phyloP scores from a whole-genome alignment of 2,329 filamentous ascomycete genomes.

The Corniculantispora saksenae region DNA sequence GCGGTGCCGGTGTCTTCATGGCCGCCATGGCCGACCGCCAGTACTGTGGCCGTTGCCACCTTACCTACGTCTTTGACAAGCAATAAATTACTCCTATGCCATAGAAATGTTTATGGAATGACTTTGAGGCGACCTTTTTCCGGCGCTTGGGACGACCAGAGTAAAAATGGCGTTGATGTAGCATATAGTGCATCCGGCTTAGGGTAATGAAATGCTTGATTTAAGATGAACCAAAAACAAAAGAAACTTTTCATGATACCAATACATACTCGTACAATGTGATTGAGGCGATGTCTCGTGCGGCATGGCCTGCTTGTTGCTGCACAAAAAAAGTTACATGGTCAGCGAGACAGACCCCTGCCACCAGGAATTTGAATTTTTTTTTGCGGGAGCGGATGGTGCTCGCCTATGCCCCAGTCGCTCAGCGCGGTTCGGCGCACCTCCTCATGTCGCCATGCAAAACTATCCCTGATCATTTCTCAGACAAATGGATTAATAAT shows the following conservation, averaged over 20 bases:
- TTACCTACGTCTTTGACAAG: constrained; percentile 75
- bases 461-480: neutral
- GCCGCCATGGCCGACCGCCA: constrained; percentile 99
- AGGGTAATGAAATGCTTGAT: constrained; percentile 41
- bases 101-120: constrained; percentile 19
- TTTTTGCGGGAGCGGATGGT: too few species aligned
- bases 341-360: too few species aligned
- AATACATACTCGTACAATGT: constrained; percentile 20
- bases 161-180: constrained; percentile 44
- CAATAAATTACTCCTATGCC: constrained; percentile 43
- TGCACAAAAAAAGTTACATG: too few species aligned
- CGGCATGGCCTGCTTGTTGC: too few species aligned
- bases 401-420: too few species aligned
- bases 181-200: constrained; percentile 44
- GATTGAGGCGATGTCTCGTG: neutral
- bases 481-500: neutral
- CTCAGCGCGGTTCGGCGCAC: too few species aligned
- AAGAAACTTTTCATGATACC: constrained; percentile 20
- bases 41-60: constrained; percentile 81
- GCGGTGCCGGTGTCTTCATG: constrained; percentile 99
- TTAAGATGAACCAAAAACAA: constrained; percentile 28
- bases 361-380: too few species aligned
- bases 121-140: constrained; percentile 20
- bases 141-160: constrained; percentile 24
- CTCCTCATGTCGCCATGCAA: too few species aligned